Evolutionary conservation across 2,329 filamentous ascomycete species (phyloP).

Genomic region (Alternaria burnsii): DNA sequence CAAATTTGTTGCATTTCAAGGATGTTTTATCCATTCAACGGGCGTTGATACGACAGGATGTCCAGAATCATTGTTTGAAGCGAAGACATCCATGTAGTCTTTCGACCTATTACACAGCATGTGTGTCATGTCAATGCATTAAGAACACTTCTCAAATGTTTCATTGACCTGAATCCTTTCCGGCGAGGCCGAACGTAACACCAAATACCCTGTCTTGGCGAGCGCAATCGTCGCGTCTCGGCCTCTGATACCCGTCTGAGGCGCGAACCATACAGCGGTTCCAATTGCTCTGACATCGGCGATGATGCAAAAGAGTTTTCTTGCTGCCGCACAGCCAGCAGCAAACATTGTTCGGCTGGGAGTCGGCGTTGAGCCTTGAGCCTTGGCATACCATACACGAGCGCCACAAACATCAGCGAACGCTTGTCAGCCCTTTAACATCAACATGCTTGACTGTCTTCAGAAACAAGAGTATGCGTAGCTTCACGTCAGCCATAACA

Average conservation of each 20-base stretch:
- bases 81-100: slow-evolving; percentile 9
- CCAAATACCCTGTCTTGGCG: slow-evolving; percentile 1
- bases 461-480: not conserved
- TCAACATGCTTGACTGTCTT: not conserved
- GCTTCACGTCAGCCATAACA: not conserved
- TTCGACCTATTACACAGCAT: slow-evolving; percentile 14
- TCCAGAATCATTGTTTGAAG: slow-evolving; percentile 12
- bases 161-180: not conserved
- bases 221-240: not conserved
- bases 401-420: slow-evolving; percentile 5
- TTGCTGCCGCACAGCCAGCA: not conserved
- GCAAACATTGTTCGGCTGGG: slow-evolving; percentile 1
- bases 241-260: not conserved
- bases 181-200: not conserved
- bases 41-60: slow-evolving; percentile 17
- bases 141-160: not conserved
- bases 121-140: slow-evolving; percentile 9
- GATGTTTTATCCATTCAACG: slow-evolving; percentile 21
- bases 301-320: not conserved
- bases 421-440: not conserved
- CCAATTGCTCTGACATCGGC: not conserved
- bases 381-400: not conserved
- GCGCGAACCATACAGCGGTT: not conserved
- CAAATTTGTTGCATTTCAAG: slow-evolving; percentile 23
- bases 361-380: slow-evolving; percentile 13